Conservation (phyloP, 2,329 filamentous ascomycete genomes). For the Lecanoromycetidae sp. region DNA sequence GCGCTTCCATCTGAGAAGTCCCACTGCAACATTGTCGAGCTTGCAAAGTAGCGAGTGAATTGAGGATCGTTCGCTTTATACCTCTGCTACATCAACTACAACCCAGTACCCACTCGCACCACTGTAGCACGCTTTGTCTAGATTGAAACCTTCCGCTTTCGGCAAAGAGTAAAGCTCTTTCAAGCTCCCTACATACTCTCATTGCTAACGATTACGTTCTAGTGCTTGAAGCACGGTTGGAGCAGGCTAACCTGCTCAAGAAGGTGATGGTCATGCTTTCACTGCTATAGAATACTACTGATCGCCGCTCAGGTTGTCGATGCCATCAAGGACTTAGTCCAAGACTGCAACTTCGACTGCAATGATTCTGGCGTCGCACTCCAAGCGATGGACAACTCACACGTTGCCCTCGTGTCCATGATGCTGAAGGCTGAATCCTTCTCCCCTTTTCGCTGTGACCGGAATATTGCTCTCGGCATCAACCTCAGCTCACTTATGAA, state of each 20-base stretch:
- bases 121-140: too few species aligned
- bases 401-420: slow-evolving; percentile 98
- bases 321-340: slow-evolving; percentile 96
- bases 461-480: slow-evolving; percentile 95
- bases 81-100: too few species aligned
- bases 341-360: slow-evolving; percentile 99
- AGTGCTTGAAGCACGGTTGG: slow-evolving; percentile 96
- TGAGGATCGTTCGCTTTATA: too few species aligned
- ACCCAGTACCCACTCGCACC: too few species aligned
- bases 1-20: too few species aligned
- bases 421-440: slow-evolving; percentile 93
- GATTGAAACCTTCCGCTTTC: neutral
- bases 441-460: slow-evolving; percentile 92
- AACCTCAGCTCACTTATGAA: slow-evolving; percentile 95
- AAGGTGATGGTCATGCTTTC: slow-evolving; percentile 48
- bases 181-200: too few species aligned
- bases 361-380: slow-evolving; percentile 98
- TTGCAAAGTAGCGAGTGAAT: too few species aligned
- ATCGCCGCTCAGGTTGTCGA: slow-evolving; percentile 63
- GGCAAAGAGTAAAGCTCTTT: slow-evolving; percentile 2
- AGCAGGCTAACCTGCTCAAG: slow-evolving; percentile 88
- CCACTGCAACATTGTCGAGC: too few species aligned
- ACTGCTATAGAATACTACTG: slow-evolving; percentile 2
- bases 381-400: slow-evolving; percentile 99
- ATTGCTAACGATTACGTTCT: slow-evolving; percentile 2